These are phyloP conservation scores for Akanthomyces lecanii DNA, from an alignment of 2,329 filamentous ascomycete genomes.

Conservation along the genomic window DNA sequence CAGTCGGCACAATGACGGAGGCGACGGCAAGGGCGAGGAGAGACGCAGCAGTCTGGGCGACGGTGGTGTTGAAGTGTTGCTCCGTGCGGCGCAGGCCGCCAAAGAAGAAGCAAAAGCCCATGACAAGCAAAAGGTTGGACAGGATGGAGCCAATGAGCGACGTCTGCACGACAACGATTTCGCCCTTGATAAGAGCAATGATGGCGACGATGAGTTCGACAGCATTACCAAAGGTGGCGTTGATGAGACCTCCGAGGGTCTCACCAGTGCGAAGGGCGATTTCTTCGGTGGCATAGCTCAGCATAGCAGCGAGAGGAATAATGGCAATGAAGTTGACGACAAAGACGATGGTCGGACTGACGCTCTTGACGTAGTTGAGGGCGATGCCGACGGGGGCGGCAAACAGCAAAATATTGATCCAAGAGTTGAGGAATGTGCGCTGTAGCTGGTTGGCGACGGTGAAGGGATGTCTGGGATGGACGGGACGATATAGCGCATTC, in stretches of 20 bases:
- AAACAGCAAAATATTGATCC: slow-evolving; percentile 79
- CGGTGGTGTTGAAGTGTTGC: slow-evolving; percentile 88
- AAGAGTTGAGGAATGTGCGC: slow-evolving; percentile 74
- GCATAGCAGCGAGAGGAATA: slow-evolving; percentile 79
- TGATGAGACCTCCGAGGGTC: slow-evolving; percentile 81
- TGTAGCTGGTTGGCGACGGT: slow-evolving; percentile 63
- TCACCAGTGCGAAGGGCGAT: slow-evolving; percentile 78
- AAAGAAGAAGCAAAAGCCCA: slow-evolving; percentile 91
- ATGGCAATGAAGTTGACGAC: slow-evolving; percentile 93
- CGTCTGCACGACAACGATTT: slow-evolving; percentile 85
- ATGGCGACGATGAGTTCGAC: slow-evolving; percentile 87
- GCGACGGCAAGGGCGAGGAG: slow-evolving; percentile 75
- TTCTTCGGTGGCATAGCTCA: slow-evolving; percentile 87
- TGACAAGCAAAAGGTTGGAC: slow-evolving; percentile 81
- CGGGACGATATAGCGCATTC: slow-evolving; percentile 39
- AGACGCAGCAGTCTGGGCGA: slow-evolving; percentile 84
- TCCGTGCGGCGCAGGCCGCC: slow-evolving; percentile 74
- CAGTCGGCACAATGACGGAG: slow-evolving; percentile 83
- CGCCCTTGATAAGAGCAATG: slow-evolving; percentile 68
- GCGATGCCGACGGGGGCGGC: slow-evolving; percentile 77
- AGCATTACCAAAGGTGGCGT: slow-evolving; percentile 89
- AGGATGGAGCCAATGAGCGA: slow-evolving; percentile 89
- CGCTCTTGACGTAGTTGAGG: slow-evolving; percentile 55
- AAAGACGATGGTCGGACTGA: slow-evolving; percentile 65
- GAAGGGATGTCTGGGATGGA: slow-evolving; percentile 51